phyloP scores from a whole-genome alignment of 257 asterid species.

The Nicotiana attenuata region DNA sequence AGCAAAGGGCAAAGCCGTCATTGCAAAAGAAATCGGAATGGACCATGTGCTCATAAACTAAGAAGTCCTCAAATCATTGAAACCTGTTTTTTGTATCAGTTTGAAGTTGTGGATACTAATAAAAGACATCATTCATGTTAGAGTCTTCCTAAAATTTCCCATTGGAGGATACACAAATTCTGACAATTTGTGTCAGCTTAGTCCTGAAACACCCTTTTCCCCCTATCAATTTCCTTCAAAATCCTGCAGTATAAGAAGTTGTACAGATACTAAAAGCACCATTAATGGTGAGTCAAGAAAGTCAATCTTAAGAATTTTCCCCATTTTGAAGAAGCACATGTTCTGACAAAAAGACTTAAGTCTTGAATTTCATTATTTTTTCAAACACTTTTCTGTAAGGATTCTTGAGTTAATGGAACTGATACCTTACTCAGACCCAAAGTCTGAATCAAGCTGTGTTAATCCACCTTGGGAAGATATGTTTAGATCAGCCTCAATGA shows the following conservation, averaged over 20 bases:
- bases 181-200: constrained; percentile 1
- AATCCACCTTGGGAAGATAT: constrained; percentile 87
- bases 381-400: background rate
- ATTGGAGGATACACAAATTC: background rate
- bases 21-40: background rate
- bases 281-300: background rate
- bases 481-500: constrained; percentile 89
- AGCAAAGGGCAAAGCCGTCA: constrained; percentile 8
- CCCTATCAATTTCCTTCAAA: background rate
- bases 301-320: background rate
- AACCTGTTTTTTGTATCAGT: background rate
- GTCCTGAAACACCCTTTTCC: background rate
- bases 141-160: background rate
- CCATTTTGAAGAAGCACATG: background rate
- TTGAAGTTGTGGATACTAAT: constrained; percentile 2
- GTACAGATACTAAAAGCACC: background rate
- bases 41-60: background rate
- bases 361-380: background rate
- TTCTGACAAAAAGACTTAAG: background rate
- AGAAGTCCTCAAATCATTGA: background rate
- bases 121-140: background rate
- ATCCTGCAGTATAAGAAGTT: background rate
- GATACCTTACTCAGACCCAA: constrained; percentile 56
- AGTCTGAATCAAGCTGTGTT: constrained; percentile 38
- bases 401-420: constrained; percentile 37